Percentiles rank a stretch among this genome's conserved stretches.
Evolutionary conservation across 768 basidiomycete species (phyloP).

Genomic region (Naganishia randhawae): DNA sequence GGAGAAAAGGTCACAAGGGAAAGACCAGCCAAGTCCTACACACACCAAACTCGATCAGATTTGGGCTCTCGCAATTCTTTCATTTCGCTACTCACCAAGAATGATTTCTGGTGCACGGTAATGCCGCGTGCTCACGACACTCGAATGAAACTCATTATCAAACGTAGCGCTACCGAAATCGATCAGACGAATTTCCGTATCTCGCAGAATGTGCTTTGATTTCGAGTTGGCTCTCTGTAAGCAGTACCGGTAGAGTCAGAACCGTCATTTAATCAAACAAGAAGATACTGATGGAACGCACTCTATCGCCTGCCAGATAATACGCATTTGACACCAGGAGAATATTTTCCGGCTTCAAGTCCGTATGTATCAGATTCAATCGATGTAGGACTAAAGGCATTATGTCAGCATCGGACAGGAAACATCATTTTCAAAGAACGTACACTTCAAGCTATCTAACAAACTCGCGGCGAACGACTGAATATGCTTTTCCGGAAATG

Average conservation of each 20-base stretch:
- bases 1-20: slow-evolving; percentile 96
- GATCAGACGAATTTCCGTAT: slow-evolving; percentile 89
- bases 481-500: slow-evolving; percentile 93
- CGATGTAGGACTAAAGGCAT: slow-evolving; percentile 72
- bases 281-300: slow-evolving; percentile 13
- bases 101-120: slow-evolving; percentile 99
- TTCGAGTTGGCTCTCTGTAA: slow-evolving; percentile 64
- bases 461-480: slow-evolving; percentile 91
- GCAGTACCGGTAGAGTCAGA: slow-evolving; percentile 38
- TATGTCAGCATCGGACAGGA: slow-evolving; percentile 9
- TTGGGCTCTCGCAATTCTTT: background rate
- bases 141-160: slow-evolving; percentile 95
- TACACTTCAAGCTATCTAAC: slow-evolving; percentile 88
- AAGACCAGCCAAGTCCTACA: slow-evolving; percentile 93
- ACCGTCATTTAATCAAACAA: slow-evolving; percentile 32
- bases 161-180: slow-evolving; percentile 99
- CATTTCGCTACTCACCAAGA: slow-evolving; percentile 63
- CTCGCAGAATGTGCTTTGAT: slow-evolving; percentile 71
- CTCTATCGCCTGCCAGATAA: slow-evolving; percentile 23
- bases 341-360: slow-evolving; percentile 98
- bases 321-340: slow-evolving; percentile 82
- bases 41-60: background rate
- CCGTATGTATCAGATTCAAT: slow-evolving; percentile 88
- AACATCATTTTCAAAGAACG: slow-evolving; percentile 48
- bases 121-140: slow-evolving; percentile 94